phyloP scores from a whole-genome alignment of 495 filamentous ascomycete species.

The Staphylotrichum tortipilum region DNA sequence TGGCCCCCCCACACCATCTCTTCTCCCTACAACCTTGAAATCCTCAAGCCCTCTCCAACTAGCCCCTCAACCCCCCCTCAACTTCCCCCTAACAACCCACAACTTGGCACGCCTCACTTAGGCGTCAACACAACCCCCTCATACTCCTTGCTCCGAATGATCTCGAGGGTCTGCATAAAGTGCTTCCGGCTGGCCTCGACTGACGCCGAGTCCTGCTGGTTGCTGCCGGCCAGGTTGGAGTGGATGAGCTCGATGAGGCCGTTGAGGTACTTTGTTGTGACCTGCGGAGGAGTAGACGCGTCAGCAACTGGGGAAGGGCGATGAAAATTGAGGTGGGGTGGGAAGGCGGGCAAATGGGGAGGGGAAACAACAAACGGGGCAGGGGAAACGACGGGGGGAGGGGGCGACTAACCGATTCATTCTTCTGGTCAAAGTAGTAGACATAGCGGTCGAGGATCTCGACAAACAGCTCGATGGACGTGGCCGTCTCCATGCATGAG shows the following conservation, averaged over 20 bases:
- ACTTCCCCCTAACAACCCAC: neutral
- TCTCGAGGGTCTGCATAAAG: conserved; percentile 88
- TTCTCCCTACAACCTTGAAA: neutral
- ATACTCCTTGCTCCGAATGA: conserved; percentile 83
- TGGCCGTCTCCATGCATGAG: conserved; percentile 98
- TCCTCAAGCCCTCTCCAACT: too few species aligned
- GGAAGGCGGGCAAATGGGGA: too few species aligned
- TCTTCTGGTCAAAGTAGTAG: conserved; percentile 98
- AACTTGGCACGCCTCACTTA: conserved; percentile 41
- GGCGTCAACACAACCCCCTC: conserved; percentile 76
- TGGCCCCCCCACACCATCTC: too few species aligned
- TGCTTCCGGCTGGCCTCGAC: conserved; percentile 83
- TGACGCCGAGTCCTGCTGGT: conserved; percentile 67
- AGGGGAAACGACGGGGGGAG: too few species aligned
- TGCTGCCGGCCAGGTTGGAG: conserved; percentile 74
- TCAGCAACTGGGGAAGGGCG: too few species aligned
- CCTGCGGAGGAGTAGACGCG: too few species aligned
- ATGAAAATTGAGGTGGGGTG: too few species aligned
- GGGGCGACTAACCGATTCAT: conserved; percentile 67
- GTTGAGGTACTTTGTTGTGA: conserved; percentile 96
- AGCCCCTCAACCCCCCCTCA: too few species aligned
- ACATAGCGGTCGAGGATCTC: conserved; percentile 98
- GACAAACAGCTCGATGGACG: conserved; percentile 94
- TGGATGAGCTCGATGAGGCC: conserved; percentile 97
- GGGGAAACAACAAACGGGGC: too few species aligned